These are phyloP conservation scores for Allium fistulosum DNA, from an alignment of 106 monocot species.

Conservation along the genomic window DNA sequence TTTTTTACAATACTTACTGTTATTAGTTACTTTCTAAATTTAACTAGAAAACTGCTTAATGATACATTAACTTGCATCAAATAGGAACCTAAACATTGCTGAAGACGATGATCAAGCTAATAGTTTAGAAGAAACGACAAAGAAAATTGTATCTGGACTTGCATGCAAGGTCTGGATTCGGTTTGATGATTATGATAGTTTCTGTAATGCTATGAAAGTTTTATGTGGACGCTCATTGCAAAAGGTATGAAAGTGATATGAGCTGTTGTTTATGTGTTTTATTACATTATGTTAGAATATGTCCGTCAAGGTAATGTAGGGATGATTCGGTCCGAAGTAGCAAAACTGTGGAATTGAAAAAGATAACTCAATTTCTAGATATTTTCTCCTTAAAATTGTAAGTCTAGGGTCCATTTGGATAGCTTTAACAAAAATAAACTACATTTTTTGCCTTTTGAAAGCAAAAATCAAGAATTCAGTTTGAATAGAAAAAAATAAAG, in stretches of 20 bases:
- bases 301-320: background rate
- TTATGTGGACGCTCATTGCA: slow-evolving; percentile 78
- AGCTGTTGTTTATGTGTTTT: background rate
- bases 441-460: too few relatives aligned
- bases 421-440: too few relatives aligned
- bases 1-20: too few relatives aligned
- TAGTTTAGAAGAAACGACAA: slow-evolving; percentile 25
- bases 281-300: slow-evolving; percentile 3
- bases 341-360: too few relatives aligned
- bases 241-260: slow-evolving; percentile 41
- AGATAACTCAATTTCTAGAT: too few relatives aligned
- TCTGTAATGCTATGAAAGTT: slow-evolving; percentile 60
- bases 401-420: too few relatives aligned
- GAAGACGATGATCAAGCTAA: slow-evolving; percentile 51
- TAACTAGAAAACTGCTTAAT: too few relatives aligned
- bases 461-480: too few relatives aligned
- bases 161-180: slow-evolving; percentile 84
- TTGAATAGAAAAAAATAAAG: too few relatives aligned
- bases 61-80: slow-evolving; percentile 5
- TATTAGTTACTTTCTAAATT: too few relatives aligned
- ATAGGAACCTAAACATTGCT: slow-evolving; percentile 82
- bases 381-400: too few relatives aligned
- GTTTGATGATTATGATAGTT: slow-evolving; percentile 73
- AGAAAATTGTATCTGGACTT: slow-evolving; percentile 61
- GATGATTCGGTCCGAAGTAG: too few relatives aligned